Conservation (phyloP, 208 protist genomes). For the Trypanosoma platydactyli region DNA sequence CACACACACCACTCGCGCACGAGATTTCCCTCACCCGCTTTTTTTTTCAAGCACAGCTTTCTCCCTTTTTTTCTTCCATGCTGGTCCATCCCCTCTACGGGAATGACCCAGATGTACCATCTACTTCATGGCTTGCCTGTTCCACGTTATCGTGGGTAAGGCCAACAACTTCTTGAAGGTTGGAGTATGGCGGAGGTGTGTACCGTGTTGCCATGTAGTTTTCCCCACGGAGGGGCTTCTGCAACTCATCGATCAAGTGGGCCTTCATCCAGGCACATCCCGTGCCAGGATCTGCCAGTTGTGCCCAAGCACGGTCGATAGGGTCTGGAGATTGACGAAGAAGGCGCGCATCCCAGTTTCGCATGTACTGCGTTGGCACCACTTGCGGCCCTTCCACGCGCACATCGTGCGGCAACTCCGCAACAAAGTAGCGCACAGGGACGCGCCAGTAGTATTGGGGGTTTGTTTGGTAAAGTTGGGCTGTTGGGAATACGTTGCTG, state of each 20-base stretch:
- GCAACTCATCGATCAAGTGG: conserved; percentile 81
- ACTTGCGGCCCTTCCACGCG: conserved; percentile 80
- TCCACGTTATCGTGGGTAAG: conserved; percentile 23
- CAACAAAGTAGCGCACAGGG: conserved; percentile 87
- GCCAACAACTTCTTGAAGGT: conserved; percentile 58
- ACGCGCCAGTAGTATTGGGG: conserved; percentile 88
- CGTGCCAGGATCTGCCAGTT: conserved; percentile 75
- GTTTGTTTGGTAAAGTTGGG: conserved; percentile 48
- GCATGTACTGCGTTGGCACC: conserved; percentile 74
- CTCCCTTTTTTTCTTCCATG: too few relatives aligned
- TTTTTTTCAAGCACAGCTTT: too few relatives aligned
- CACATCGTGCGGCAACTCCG: conserved; percentile 81
- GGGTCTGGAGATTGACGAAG: conserved; percentile 87
- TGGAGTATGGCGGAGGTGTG: conserved; percentile 81
- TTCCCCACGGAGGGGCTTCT: conserved; percentile 76
- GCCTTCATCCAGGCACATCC: conserved; percentile 86
- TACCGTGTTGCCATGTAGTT: conserved; percentile 87
- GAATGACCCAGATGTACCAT: too few relatives aligned
- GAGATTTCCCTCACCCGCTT: too few relatives aligned
- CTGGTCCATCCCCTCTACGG: too few relatives aligned
- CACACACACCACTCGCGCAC: too few relatives aligned
- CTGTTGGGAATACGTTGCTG: conserved; percentile 65
- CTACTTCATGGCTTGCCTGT: not conserved
- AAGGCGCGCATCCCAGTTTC: conserved; percentile 74
- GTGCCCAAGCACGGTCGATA: conserved; percentile 87